phyloP scores from a whole-genome alignment of 352 stramenopile genomes.

The Phytophthora nicotianae region DNA sequence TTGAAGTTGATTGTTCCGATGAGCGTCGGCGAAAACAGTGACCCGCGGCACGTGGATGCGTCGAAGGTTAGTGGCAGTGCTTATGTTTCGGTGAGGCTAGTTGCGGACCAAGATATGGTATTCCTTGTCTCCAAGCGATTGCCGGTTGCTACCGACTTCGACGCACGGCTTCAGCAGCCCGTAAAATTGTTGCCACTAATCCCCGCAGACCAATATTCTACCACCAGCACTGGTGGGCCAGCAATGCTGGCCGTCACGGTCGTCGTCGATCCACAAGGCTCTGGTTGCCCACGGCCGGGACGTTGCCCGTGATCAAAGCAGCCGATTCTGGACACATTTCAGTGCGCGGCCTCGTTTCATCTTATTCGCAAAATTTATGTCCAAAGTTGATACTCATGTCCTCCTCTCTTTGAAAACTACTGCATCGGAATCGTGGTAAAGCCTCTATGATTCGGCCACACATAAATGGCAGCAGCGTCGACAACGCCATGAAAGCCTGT shows the following conservation, averaged over 20 bases:
- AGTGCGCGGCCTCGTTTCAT: constrained; percentile 20
- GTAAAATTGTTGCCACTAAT: too few relatives aligned
- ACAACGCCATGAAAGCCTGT: too few relatives aligned
- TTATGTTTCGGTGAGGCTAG: constrained; percentile 2
- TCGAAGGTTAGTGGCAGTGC: constrained; percentile 5
- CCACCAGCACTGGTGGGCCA: background rate
- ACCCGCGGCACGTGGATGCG: background rate
- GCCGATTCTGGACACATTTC: constrained; percentile 32
- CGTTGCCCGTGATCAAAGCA: constrained; percentile 8
- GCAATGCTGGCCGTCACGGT: background rate
- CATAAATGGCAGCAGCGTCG: too few relatives aligned
- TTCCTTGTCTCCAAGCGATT: too few relatives aligned
- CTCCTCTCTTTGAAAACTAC: too few relatives aligned
- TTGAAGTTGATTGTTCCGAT: background rate
- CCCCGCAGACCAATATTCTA: too few relatives aligned
- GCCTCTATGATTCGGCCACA: too few relatives aligned
- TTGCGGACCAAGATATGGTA: too few relatives aligned
- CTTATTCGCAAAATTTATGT: constrained; percentile 16
- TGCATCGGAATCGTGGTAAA: background rate
- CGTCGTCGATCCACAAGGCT: background rate
- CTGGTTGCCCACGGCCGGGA: background rate
- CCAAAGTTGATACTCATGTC: constrained; percentile 9
- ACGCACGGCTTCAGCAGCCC: too few relatives aligned
- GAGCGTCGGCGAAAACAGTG: constrained; percentile 5
- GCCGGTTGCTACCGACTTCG: too few relatives aligned